Percentiles rank a stretch among this genome's conserved stretches.
Conservation (phyloP, 1,139 yeast genomes). For the Hyphopichia khmerensis region DNA sequence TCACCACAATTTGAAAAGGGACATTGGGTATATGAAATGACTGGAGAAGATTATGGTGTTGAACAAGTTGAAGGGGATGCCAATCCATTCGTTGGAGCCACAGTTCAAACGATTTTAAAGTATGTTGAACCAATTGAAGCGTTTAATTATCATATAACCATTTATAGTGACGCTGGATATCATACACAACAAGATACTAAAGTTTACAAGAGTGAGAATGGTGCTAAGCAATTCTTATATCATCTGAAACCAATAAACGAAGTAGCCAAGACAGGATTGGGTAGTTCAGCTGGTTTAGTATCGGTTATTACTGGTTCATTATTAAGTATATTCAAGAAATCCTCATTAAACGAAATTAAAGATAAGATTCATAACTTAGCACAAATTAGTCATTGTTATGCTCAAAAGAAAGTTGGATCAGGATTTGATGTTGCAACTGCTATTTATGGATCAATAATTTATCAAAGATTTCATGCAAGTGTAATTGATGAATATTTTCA, state of each 20-base stretch:
- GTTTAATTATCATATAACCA: conserved; percentile 49
- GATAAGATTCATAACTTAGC: conserved; percentile 70
- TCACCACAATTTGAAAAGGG: conserved; percentile 83
- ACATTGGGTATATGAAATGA: conserved; percentile 56
- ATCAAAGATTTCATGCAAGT: conserved; percentile 66
- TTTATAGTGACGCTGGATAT: conserved; percentile 85
- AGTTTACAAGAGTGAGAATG: conserved; percentile 28
- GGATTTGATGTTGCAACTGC: conserved; percentile 98
- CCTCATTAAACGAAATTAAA: conserved; percentile 22
- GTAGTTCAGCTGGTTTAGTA: conserved; percentile 93
- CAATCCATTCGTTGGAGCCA: conserved; percentile 79
- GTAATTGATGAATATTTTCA: conserved; percentile 43
- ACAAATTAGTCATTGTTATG: conserved; percentile 87
- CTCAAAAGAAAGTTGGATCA: conserved; percentile 93
- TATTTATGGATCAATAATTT: conserved; percentile 82
- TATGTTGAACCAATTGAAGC: conserved; percentile 40
- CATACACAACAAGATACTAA: conserved; percentile 67
- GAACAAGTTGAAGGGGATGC: conserved; percentile 3
- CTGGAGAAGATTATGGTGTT: not conserved
- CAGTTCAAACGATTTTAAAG: conserved; percentile 53
- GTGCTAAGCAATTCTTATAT: conserved; percentile 49
- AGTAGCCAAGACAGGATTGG: conserved; percentile 92
- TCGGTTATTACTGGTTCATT: conserved; percentile 77
- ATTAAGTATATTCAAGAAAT: conserved; percentile 42
- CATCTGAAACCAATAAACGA: conserved; percentile 61